Percentiles rank a stretch among this genome's conserved stretches.
These are phyloP conservation scores for Saururus chinensis DNA, from an alignment of 164 flowering plant genomes.

Conservation along the genomic window DNA sequence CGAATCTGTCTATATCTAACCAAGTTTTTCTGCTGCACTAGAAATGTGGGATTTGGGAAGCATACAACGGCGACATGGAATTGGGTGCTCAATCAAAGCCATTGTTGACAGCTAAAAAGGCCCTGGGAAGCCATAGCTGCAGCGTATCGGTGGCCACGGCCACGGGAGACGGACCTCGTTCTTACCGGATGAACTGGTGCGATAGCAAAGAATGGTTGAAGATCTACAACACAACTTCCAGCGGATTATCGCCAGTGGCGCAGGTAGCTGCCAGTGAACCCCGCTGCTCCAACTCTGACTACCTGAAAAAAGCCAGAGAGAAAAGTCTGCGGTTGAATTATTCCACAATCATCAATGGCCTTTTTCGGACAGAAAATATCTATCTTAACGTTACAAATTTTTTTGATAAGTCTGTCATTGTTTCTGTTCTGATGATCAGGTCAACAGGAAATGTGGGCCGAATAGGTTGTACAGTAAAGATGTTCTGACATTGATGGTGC, in stretches of 20 bases:
- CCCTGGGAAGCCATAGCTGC: constrained; percentile 12
- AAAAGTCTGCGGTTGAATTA: too few relatives aligned
- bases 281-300: too few relatives aligned
- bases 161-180: constrained; percentile 1
- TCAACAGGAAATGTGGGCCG: constrained; percentile 7
- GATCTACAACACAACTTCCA: constrained; percentile 7
- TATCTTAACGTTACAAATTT: too few relatives aligned
- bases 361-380: too few relatives aligned
- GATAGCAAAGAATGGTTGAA: constrained; percentile 8
- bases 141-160: constrained; percentile 7
- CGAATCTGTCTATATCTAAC: too few relatives aligned
- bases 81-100: constrained; percentile 6
- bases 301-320: too few relatives aligned
- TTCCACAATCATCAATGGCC: too few relatives aligned
- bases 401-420: too few relatives aligned
- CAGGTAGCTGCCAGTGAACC: too few relatives aligned
- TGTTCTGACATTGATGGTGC: constrained; percentile 10
- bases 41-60: constrained; percentile 16
- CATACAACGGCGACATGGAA: constrained; percentile 11
- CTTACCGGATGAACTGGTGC: constrained; percentile 12
- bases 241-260: constrained; percentile 6
- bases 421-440: constrained; percentile 3
- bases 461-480: constrained; percentile 10
- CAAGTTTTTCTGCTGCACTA: too few relatives aligned
- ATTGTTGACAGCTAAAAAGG: constrained; percentile 9